Evolutionary conservation across 2,329 filamentous ascomycete species (phyloP), one percentile per base, ranked within the genome.

Genomic region (Cercospora brassicicola): DNA sequence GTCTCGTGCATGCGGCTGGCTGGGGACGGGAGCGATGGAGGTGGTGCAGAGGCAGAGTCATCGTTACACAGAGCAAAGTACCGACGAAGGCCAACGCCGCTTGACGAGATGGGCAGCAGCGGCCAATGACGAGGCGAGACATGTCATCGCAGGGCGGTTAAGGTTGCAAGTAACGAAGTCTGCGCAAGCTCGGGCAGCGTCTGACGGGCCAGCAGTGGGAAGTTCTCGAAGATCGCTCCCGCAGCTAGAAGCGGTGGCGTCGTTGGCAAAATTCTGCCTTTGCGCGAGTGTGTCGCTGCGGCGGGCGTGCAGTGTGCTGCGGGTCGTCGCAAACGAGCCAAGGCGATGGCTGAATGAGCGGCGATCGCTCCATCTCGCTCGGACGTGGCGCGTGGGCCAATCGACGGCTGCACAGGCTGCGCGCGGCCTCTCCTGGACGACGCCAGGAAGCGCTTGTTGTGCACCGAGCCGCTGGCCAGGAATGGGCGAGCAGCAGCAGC

Each of bases 381-480:
- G 36, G 15, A 42, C 36, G 36, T 1, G 15, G 36, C 18, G 42
- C 18, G 42, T 48, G 42, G 42, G 42, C 42, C 42, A 48, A 48
- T 48, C 13, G 13, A n/a, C 4, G 33, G 33, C 33, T 11, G 33
- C 33, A 13, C 33, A 36, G 33, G 33, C 33, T 15, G 33, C 33
- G 33, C 33, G 36, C 15, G 36, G 36, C 36, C 36, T 42, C 48
- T 39, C 30, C 30, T 55, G 33, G 28, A 48, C 26, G 28, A 56
- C 30, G 53, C 60, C 36, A 33, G 53, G 28, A 42, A 31, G 55
- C 66, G 61, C 56, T 48, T 42, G 51, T 33, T 51, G 56, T 55
- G 67, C 68, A 66, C 66, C 62, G 59, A 67, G 64, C 66, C 68
- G 62, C 66, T 67, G 68, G 63, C 51, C 61, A 51, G 62, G 61